Evolutionary conservation across 306 rosid genomes (phyloP).

Genomic region (Cucurbita argyrosperma): DNA sequence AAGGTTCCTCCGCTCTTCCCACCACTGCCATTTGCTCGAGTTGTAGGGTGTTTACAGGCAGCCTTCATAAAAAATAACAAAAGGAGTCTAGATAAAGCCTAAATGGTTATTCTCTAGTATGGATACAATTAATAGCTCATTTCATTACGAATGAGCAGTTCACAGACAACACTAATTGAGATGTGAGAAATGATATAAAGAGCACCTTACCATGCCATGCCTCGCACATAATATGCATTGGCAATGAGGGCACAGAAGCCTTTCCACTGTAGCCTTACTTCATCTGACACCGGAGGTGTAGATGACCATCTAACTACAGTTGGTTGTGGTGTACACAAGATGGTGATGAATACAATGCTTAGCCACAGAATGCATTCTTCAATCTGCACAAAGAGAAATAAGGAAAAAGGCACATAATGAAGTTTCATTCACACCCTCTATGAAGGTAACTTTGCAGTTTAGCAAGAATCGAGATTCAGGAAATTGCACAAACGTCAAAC

Average conservation of each 20-base stretch:
- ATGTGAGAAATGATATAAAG: not conserved
- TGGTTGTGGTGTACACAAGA: constrained; percentile 92
- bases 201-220: constrained; percentile 93
- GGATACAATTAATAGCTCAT: not conserved
- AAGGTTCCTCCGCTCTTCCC: constrained; percentile 78
- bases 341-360: constrained; percentile 85
- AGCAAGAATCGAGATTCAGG: not conserved
- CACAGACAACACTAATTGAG: not conserved
- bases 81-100: not conserved
- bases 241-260: constrained; percentile 95
- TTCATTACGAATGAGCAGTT: not conserved
- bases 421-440: not conserved
- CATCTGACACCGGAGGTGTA: constrained; percentile 74
- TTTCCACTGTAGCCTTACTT: constrained; percentile 86
- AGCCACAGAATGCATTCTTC: constrained; percentile 92
- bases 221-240: constrained; percentile 77
- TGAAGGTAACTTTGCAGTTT: not conserved
- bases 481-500: not conserved
- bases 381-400: constrained; percentile 33
- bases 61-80: constrained; percentile 37
- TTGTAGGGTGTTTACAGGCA: constrained; percentile 94
- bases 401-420: not conserved
- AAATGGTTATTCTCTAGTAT: not conserved
- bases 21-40: constrained; percentile 86
- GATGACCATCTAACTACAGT: constrained; percentile 95